Evolutionary conservation across 148 eudicot genomes (phyloP), one percentile per base, ranked within the genome.

Genomic region (Mesembryanthemum crystallinum): DNA sequence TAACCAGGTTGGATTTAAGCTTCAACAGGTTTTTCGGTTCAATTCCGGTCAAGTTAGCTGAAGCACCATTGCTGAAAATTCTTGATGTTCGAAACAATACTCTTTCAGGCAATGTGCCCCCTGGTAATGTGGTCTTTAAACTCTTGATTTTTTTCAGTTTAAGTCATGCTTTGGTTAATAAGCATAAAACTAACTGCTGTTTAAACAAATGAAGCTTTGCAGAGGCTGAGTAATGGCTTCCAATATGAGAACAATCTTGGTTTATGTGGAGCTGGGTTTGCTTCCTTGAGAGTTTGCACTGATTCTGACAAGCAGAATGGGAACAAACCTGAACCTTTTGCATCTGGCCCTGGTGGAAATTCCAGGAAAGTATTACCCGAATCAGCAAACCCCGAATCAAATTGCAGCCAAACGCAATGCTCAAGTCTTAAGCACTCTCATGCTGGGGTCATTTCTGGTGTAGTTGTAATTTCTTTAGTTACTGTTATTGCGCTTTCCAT

Each of bases 61-160:
- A 86, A 58, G 81, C 89, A 18, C 94, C 89, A 33, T 61, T 69
- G 77, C 83, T 93, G 65, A 68, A 85, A 76, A 84, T 91, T 65
- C 81, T 93, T 28, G 94, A 93, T 64, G 76, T 93, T 77, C 78
- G 87, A 59, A 91, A 93, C 55, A 93, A 93, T 77, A 73, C 88
- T 51, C 92, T 93, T 30, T 91, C 98, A 27, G 98, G 98, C 73
- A 86, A 80, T 78, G 94, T 93, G n/a, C 96, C 98, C 47, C 60
- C 81, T 81, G 98, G 98, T 91, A 90, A 76, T 58, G 21, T 47
- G 14, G 49, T 52, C 63, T 51, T 69, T 21, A 4, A 51, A n/a
- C 62, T 66, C 35, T 39, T 60, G 25, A n/a, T n/a, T 71, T 65
- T 27, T 25, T 21, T 72, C 8, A 54, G 20, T 61, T 59, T 28